Evolutionary conservation across 805 yeast genomes (phyloP).

Genomic region (Starmerella floricola): DNA sequence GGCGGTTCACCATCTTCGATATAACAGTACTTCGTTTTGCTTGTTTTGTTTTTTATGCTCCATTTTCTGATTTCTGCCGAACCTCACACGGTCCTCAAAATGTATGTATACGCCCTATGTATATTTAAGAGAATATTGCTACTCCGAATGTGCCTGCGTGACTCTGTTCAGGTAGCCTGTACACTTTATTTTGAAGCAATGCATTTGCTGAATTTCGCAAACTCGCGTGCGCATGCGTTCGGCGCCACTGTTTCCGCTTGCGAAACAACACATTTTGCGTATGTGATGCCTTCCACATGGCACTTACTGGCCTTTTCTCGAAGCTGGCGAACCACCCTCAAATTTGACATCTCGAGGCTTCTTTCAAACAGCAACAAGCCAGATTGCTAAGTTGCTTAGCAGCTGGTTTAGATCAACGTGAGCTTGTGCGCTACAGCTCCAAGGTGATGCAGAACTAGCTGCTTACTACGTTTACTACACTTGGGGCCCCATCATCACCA

Average conservation of each 20-base stretch:
- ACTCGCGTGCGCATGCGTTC: constrained; percentile 21
- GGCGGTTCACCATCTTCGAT: constrained; percentile 1
- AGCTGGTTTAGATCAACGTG: too few relatives aligned
- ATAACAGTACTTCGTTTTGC: background rate
- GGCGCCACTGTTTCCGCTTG: constrained; percentile 19
- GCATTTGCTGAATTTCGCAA: constrained; percentile 17
- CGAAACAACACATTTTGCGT: constrained; percentile 20
- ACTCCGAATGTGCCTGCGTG: too few relatives aligned
- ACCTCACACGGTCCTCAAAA: too few relatives aligned
- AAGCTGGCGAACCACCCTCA: constrained; percentile 15
- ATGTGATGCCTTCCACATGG: constrained; percentile 16
- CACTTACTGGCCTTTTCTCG: constrained; percentile 18
- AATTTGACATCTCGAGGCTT: constrained; percentile 9
- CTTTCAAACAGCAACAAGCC: too few relatives aligned
- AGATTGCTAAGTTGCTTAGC: too few relatives aligned
- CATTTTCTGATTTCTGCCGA: too few relatives aligned
- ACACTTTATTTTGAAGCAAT: constrained; percentile 5
- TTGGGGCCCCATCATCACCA: too few relatives aligned
- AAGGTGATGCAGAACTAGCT: too few relatives aligned
- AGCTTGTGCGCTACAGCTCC: background rate
- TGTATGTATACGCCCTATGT: too few relatives aligned
- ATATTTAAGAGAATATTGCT: too few relatives aligned
- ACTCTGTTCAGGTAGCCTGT: background rate
- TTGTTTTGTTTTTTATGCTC: too few relatives aligned
- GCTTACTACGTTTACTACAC: too few relatives aligned